These are phyloP conservation scores for Alternaria postmessia DNA, from an alignment of 2,329 filamentous ascomycete species.

Conservation along the genomic window DNA sequence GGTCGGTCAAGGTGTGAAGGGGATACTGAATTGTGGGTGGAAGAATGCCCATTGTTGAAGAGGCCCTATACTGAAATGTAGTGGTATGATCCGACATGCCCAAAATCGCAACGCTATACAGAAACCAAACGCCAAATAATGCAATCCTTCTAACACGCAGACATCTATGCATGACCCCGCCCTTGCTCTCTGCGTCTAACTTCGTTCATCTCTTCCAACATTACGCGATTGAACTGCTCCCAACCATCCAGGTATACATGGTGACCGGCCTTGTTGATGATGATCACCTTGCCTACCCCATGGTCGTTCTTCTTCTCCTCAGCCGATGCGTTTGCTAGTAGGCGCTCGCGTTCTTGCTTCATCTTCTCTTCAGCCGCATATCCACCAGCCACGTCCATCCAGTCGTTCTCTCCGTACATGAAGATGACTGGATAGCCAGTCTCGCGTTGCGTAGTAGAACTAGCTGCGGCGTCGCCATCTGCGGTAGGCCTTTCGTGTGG, in stretches of 20 bases:
- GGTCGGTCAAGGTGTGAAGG: neutral
- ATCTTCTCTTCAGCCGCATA: conserved; percentile 81
- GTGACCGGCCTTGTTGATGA: conserved; percentile 76
- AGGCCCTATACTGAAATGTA: neutral
- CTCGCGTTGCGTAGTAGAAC: conserved; percentile 51
- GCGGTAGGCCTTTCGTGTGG: conserved; percentile 36
- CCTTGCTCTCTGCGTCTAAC: conserved; percentile 55
- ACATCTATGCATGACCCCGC: conserved; percentile 8
- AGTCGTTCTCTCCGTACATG: conserved; percentile 98
- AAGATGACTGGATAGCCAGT: conserved; percentile 84
- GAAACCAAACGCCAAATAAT: conserved; percentile 9
- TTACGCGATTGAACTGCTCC: conserved; percentile 73
- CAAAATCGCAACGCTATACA: neutral
- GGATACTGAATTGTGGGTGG: neutral
- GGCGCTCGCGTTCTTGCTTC: conserved; percentile 69
- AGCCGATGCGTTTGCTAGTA: conserved; percentile 67
- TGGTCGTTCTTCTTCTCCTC: conserved; percentile 77
- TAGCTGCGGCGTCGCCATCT: conserved; percentile 30
- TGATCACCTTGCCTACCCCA: conserved; percentile 80
- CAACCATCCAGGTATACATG: conserved; percentile 76
- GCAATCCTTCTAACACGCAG: neutral
- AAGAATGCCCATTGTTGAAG: neutral
- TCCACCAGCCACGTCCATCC: conserved; percentile 95
- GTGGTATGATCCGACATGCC: neutral
- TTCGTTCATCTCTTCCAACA: conserved; percentile 72